Evolutionary conservation across 1,284 basidiomycete genomes (phyloP).

Genomic region (Trichosporon inkin): DNA sequence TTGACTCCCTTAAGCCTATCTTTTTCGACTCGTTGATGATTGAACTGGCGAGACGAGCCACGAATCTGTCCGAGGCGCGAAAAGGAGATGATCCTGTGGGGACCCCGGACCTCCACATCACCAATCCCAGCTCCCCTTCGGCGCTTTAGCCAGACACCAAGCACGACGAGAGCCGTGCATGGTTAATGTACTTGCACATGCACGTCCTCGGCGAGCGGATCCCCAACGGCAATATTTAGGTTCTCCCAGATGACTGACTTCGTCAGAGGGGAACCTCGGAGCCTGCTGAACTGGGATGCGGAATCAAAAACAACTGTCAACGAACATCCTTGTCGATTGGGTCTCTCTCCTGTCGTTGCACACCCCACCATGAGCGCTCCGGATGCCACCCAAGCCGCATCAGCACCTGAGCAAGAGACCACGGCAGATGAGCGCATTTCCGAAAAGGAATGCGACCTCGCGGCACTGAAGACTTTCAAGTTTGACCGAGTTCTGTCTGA

Average conservation of each 20-base stretch:
- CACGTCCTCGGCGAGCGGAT: too few relatives aligned
- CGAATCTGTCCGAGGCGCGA: neutral
- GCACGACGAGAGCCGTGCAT: too few relatives aligned
- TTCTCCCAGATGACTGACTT: too few relatives aligned
- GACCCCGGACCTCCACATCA: neutral
- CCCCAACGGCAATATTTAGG: too few relatives aligned
- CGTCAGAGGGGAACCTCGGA: too few relatives aligned
- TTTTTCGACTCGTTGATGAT: neutral
- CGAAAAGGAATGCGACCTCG: slow-evolving; percentile 21
- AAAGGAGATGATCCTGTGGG: neutral
- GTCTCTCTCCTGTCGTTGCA: neutral
- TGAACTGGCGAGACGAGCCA: neutral
- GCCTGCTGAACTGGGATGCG: neutral
- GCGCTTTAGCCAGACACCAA: too few relatives aligned
- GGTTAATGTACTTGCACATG: too few relatives aligned
- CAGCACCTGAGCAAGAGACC: neutral
- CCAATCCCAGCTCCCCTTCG: too few relatives aligned
- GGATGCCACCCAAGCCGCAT: neutral
- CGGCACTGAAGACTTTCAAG: slow-evolving; percentile 50
- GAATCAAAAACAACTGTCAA: slow-evolving; percentile 7
- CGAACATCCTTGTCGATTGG: neutral
- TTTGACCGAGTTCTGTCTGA: slow-evolving; percentile 61
- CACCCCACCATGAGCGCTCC: neutral
- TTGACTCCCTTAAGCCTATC: slow-evolving; percentile 4
- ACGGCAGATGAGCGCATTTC: neutral